These are phyloP conservation scores for Cichorium intybus DNA, from an alignment of 140 eudicot genomes.

Conservation along the genomic window DNA sequence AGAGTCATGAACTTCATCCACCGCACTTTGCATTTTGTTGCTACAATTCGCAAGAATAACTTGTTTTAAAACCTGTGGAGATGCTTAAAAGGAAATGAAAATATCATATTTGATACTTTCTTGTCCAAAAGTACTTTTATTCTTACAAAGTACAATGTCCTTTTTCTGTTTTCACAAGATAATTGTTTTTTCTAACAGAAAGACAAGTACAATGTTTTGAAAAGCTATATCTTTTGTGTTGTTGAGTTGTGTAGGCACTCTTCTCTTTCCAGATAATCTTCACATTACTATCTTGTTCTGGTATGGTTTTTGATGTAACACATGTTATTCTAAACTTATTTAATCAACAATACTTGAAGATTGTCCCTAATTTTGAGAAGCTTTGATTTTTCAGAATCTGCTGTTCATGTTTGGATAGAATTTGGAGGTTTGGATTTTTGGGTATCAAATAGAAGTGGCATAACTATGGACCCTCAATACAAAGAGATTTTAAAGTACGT, in stretches of 20 bases:
- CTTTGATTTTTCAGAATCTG: too few relatives aligned
- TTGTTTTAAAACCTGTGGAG: too few relatives aligned
- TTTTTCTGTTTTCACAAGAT: background rate
- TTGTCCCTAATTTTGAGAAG: background rate
- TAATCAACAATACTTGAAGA: too few relatives aligned
- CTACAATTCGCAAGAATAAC: background rate
- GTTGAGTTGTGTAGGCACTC: background rate
- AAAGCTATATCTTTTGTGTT: too few relatives aligned
- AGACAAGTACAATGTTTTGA: background rate
- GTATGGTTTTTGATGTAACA: too few relatives aligned
- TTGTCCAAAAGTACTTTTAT: too few relatives aligned
- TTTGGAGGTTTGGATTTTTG: background rate
- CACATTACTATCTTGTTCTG: background rate
- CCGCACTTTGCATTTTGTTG: too few relatives aligned
- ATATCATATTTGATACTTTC: too few relatives aligned
- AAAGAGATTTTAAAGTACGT: constrained; percentile 30
- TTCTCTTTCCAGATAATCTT: background rate
- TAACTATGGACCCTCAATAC: constrained; percentile 34
- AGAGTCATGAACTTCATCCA: too few relatives aligned
- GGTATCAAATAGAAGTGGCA: too few relatives aligned
- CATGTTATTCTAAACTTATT: too few relatives aligned
- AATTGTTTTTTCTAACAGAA: background rate
- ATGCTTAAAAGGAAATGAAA: too few relatives aligned
- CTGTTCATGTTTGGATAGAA: background rate
- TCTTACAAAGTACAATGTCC: background rate